Conservation (phyloP, 495 filamentous ascomycete species). For the Hypoxylon cercidicola region DNA sequence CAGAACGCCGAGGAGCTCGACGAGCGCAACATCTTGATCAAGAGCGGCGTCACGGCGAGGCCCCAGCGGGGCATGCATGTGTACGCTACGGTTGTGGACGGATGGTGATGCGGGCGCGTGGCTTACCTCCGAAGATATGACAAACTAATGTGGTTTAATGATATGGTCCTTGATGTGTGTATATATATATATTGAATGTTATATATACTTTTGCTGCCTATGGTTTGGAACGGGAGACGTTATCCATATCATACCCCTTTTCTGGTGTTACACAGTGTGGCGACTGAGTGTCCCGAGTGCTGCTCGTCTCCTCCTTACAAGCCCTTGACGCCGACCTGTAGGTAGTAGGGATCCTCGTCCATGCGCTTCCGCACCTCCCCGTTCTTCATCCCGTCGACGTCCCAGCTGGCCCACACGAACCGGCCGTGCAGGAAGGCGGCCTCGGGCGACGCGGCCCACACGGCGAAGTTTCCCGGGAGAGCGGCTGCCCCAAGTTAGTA, state of each 20-base stretch:
- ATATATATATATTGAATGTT: conserved; percentile 39
- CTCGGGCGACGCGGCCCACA: conserved; percentile 62
- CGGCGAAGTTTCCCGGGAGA: conserved; percentile 58
- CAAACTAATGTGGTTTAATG: conserved; percentile 23
- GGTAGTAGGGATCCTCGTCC: conserved; percentile 45
- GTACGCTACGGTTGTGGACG: conserved; percentile 67
- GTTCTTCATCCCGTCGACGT: conserved; percentile 60
- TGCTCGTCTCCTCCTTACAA: conserved; percentile 12
- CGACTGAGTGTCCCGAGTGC: no score
- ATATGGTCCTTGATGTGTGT: conserved; percentile 70
- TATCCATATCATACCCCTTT: background rate
- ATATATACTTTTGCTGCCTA: background rate
- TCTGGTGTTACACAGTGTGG: background rate
- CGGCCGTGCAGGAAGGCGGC: conserved; percentile 64
- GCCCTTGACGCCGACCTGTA: conserved; percentile 44
- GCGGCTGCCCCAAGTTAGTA: conserved; percentile 41
- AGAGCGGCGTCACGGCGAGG: conserved; percentile 68
- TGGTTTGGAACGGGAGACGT: background rate
- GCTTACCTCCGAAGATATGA: background rate
- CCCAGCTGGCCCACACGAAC: conserved; percentile 62
- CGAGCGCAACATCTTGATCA: conserved; percentile 67
- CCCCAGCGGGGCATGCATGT: conserved; percentile 74
- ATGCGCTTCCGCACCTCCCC: conserved; percentile 49
- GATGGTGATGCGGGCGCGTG: conserved; percentile 61
- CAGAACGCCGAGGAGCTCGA: conserved; percentile 64